phyloP scores from a whole-genome alignment of 2,329 filamentous ascomycete species.

The Ophiostoma perfectum region DNA sequence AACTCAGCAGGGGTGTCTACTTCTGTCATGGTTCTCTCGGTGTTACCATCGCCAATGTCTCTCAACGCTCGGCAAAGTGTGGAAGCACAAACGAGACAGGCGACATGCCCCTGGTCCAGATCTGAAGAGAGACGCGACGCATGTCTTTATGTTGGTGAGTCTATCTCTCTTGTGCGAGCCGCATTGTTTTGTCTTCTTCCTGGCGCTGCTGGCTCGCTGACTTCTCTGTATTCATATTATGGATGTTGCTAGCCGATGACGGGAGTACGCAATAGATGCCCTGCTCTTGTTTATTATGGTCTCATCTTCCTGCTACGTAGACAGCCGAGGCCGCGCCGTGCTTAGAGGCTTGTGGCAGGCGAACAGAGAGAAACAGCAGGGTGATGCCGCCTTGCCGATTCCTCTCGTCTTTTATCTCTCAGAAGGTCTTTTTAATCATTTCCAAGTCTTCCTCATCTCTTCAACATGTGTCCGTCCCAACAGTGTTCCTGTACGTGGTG shows the following conservation, averaged over 20 bases:
- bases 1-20: no score
- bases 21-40: neutral
- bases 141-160: neutral
- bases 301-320: neutral
- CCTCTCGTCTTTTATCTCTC: neutral
- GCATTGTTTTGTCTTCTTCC: neutral
- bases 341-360: neutral
- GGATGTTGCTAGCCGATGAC: neutral
- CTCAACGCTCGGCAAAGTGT: conserved; percentile 8
- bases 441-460: neutral
- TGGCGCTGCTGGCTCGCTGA: neutral
- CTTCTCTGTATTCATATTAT: neutral
- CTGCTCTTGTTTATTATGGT: neutral
- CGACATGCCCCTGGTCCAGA: neutral
- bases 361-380: neutral
- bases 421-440: neutral
- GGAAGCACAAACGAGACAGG: neutral
- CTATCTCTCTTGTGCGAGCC: neutral
- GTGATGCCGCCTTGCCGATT: neutral
- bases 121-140: neutral
- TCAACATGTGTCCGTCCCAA: neutral
- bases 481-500: neutral
- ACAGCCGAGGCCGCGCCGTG: neutral
- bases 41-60: neutral
- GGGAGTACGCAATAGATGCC: neutral